Conservation (phyloP, 192 early-diverging fungal species). For the Coemansia sp. region DNA sequence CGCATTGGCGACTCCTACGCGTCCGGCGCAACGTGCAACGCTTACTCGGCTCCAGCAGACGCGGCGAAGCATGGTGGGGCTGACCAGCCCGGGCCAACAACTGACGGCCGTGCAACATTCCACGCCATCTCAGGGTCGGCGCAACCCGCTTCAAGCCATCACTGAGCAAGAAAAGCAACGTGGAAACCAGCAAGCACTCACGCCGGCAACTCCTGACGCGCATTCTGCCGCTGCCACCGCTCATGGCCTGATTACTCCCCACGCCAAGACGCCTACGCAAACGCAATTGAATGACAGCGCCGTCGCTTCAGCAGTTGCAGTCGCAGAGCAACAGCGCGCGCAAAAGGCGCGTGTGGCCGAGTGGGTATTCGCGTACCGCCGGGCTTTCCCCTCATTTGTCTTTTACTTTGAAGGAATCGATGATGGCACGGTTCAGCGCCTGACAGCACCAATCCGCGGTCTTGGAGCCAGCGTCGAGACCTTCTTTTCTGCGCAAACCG, state of each 20-base stretch:
- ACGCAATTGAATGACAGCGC: neutral
- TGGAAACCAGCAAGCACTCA: conserved; percentile 10
- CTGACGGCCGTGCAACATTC: conserved; percentile 3
- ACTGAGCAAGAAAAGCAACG: conserved; percentile 37
- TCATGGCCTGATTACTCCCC: neutral
- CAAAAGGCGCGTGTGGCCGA: conserved; percentile 45
- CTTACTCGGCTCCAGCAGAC: conserved; percentile 20
- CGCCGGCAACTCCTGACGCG: neutral
- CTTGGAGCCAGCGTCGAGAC: conserved; percentile 46
- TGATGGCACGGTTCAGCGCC: conserved; percentile 35
- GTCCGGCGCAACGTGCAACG: conserved; percentile 38
- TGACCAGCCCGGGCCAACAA: conserved; percentile 15
- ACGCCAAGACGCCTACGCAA: neutral
- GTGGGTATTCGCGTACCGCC: conserved; percentile 50
- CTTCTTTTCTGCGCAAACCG: conserved; percentile 53
- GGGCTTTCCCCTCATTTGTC: conserved; percentile 52
- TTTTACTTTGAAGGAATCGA: conserved; percentile 56
- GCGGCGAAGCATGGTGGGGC: conserved; percentile 13
- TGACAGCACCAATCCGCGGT: conserved; percentile 36
- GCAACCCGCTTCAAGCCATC: conserved; percentile 44
- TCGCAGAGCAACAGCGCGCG: conserved; percentile 37
- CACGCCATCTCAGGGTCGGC: conserved; percentile 3
- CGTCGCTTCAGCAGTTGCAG: neutral
- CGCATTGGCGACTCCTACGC: conserved; percentile 39
- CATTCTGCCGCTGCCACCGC: neutral